These are phyloP conservation scores for Benincasa hispida DNA, from an alignment of 306 rosid genomes.

Conservation along the genomic window DNA sequence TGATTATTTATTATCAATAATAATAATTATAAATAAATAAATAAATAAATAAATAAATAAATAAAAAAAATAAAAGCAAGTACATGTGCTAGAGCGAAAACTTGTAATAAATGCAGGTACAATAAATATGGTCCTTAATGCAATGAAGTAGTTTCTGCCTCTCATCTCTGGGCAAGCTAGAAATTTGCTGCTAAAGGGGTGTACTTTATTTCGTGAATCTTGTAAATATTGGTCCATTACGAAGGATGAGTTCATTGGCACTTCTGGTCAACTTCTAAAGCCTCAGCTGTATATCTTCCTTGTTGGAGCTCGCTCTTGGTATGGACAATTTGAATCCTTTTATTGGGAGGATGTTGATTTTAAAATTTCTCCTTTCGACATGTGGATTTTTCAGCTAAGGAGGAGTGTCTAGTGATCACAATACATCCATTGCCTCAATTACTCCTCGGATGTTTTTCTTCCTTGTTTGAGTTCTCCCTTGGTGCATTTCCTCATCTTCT, in stretches of 20 bases:
- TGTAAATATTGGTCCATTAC: not conserved
- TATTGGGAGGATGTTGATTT: not conserved
- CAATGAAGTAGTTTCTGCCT: not conserved
- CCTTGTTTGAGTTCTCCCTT: not conserved
- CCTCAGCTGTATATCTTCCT: not conserved
- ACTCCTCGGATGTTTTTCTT: not conserved
- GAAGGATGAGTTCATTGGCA: not conserved
- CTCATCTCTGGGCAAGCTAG: not conserved
- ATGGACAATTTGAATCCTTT: not conserved
- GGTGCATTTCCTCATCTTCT: not conserved
- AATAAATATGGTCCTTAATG: not conserved
- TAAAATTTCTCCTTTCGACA: not conserved
- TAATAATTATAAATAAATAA: too few relatives aligned
- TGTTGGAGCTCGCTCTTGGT: not conserved
- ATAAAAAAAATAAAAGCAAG: not conserved
- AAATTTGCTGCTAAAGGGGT: not conserved
- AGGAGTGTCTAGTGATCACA: not conserved
- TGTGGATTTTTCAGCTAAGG: not conserved
- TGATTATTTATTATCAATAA: too few relatives aligned
- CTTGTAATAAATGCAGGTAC: not conserved
- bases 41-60: too few relatives aligned
- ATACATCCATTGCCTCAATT: not conserved
- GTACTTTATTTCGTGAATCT: not conserved
- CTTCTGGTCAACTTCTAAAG: not conserved
- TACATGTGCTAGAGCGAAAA: not conserved